Conservation (phyloP, 2,329 filamentous ascomycete species). For the Hypoxylon sp. region DNA sequence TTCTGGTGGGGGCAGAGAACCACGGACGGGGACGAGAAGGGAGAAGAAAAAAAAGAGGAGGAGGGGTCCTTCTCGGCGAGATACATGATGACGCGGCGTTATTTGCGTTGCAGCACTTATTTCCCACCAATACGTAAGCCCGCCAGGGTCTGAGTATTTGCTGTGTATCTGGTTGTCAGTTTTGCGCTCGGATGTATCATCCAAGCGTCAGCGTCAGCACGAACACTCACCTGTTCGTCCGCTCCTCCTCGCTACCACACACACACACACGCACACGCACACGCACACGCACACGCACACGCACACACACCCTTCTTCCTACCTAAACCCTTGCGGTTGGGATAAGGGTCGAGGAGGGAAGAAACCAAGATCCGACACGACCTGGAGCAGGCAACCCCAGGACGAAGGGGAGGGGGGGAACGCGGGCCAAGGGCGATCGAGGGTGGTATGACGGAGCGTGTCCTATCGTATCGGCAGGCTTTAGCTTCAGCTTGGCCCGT, state of each 20-base stretch:
- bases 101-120: background rate
- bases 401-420: too few relatives aligned
- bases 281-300: background rate
- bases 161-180: too few relatives aligned
- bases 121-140: constrained; percentile 24
- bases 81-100: constrained; percentile 22
- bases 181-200: too few relatives aligned
- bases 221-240: too few relatives aligned
- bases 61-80: constrained; percentile 18
- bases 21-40: background rate
- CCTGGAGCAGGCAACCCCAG: background rate
- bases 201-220: background rate
- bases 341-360: constrained; percentile 11
- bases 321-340: constrained; percentile 22
- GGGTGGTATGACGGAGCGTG: constrained; percentile 6
- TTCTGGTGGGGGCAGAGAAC: background rate
- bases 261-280: constrained; percentile 13
- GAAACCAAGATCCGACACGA: constrained; percentile 33
- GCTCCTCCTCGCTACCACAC: background rate
- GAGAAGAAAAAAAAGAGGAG: background rate
- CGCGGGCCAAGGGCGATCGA: constrained; percentile 21
- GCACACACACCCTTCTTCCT: background rate
- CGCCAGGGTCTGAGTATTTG: background rate
- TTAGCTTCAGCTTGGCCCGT: background rate
- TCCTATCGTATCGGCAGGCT: background rate